Evolutionary conservation across 768 basidiomycete genomes (phyloP), one percentile per base, ranked within the genome.

Genomic region (Dacryopinax spathularia): DNA sequence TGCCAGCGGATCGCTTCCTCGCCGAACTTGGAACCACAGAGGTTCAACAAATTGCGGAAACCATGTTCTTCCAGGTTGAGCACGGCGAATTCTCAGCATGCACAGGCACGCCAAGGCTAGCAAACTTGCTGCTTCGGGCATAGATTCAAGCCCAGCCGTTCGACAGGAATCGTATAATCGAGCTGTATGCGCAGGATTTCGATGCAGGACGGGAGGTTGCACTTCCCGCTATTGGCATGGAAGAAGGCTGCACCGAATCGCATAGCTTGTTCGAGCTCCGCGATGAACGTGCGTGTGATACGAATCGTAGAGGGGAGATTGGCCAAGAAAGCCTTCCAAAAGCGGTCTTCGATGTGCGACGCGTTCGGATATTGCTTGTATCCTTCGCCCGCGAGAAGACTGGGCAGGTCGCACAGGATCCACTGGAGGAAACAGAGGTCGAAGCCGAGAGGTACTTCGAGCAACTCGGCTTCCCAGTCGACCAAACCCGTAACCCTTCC

Each of bases 401-500:
- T 29, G 3, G 25, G 48, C 25, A 29, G 7, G 48, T 56, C 48
- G 10, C 48, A 22, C 48, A 56, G 48, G 15, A 56, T 22, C 48
- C 48, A 56, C 48, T 56, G 48, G 13, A 56, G 48, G 48, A 56
- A 56, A 20, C 48, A 56, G 3, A 13, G 25, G 29, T 56, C 48
- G 25, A 56, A 56, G 25, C 48, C 48, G 25, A 56, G 48, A 22
- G 48, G 48, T 18, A 29, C 13, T 20, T 56, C 25, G 25, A 27
- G 48, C 48, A 56, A 29, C 48, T 56, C 48, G 48, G 25, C 48
- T 20, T 56, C 48, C 48, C 48, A 56, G 48, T 56, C 48, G 15
- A 56, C 48, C 25, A 56, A 29, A 6, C 48, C 48, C 48, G 48
- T 56, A 29, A 56, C 48, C 10, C 29, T 22, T 10, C 48, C 48